A percentile compares a stretch with the other conserved stretches of the same genome.
Conservation (phyloP, 2,329 filamentous ascomycete genomes). For the Fusarium sp. region DNA sequence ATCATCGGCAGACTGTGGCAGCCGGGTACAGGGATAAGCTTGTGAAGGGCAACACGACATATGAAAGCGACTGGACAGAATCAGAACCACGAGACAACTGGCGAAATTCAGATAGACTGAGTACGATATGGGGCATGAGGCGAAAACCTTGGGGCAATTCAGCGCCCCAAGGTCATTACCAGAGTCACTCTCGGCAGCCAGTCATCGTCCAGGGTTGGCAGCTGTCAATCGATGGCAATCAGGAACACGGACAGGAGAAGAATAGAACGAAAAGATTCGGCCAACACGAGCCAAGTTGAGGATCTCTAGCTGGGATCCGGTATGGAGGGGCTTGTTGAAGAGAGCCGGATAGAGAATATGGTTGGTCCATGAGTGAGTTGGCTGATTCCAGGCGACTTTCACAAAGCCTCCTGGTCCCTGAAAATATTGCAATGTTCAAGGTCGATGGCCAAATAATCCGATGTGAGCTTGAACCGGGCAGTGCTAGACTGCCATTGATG, state of each 20-base stretch:
- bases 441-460: conserved; percentile 1
- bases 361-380: conserved; percentile 24
- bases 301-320: conserved; percentile 17
- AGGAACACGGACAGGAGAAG: conserved; percentile 16
- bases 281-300: conserved; percentile 16
- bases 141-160: conserved; percentile 18
- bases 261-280: conserved; percentile 15
- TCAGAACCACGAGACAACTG: conserved; percentile 20
- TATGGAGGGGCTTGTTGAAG: conserved; percentile 21
- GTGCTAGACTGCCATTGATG: conserved; percentile 7
- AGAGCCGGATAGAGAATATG: conserved; percentile 10
- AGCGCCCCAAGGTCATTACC: conserved; percentile 23
- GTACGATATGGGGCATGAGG: conserved; percentile 23
- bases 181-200: conserved; percentile 17
- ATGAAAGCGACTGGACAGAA: conserved; percentile 30
- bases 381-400: conserved; percentile 7
- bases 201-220: conserved; percentile 10
- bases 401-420: conserved; percentile 29
- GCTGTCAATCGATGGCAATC: conserved; percentile 11
- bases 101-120: conserved; percentile 27
- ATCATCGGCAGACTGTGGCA: conserved; percentile 16
- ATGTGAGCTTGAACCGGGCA: neutral
- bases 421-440: neutral
- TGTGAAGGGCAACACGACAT: conserved; percentile 36
- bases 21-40: conserved; percentile 34